phyloP scores from a whole-genome alignment of 495 filamentous ascomycete genomes.

The Xylaria acuta region DNA sequence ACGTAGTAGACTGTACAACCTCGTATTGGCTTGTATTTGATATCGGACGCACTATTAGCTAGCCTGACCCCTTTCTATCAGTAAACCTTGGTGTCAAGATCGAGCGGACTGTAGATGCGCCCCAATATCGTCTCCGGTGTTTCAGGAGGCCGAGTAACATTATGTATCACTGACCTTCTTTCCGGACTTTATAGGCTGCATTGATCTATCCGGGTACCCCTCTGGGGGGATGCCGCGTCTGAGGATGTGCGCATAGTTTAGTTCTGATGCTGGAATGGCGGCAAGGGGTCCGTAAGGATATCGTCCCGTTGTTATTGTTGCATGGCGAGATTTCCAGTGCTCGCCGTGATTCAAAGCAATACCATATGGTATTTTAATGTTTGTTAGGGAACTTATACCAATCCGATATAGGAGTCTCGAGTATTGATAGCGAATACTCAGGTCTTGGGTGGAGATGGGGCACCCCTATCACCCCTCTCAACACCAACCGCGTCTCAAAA shows the following conservation, averaged over 20 bases:
- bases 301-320: not conserved
- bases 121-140: not conserved
- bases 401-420: not conserved
- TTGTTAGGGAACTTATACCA: not conserved
- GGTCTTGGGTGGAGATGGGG: not conserved
- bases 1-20: not conserved
- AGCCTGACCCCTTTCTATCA: no score
- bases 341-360: not conserved
- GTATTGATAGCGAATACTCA: not conserved
- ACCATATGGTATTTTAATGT: not conserved
- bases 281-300: not conserved
- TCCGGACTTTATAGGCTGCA: not conserved
- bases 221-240: not conserved
- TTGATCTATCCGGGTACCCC: not conserved
- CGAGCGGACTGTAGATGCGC: no score
- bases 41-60: no score
- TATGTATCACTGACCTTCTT: not conserved
- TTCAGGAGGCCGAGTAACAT: not conserved
- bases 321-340: not conserved
- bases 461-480: not conserved
- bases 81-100: no score
- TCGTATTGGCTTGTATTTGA: not conserved
- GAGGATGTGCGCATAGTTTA: not conserved
- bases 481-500: conserved; percentile 19
- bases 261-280: not conserved